Conservation (phyloP, 2,329 filamentous ascomycete species). For the Aschersonia sp. region DNA sequence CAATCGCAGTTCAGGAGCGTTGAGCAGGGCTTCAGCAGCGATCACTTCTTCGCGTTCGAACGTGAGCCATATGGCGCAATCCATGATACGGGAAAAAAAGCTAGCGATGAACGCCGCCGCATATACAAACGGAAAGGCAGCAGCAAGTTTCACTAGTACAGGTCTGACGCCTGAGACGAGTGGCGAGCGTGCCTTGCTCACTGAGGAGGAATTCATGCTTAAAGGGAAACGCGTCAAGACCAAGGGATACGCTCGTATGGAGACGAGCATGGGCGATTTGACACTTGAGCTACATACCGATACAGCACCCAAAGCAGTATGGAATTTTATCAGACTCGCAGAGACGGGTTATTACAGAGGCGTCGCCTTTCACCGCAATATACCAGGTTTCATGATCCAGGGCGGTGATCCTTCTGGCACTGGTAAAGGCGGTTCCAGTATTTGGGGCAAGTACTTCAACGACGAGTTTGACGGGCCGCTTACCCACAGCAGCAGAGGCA, state of each 20-base stretch:
- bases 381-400: constrained; percentile 95
- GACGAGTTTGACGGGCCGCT: constrained; percentile 87
- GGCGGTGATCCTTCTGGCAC: constrained; percentile 90
- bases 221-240: constrained; percentile 77
- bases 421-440: constrained; percentile 73
- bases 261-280: constrained; percentile 71
- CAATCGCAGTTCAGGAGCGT: constrained; percentile 34
- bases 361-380: constrained; percentile 82
- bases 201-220: constrained; percentile 94
- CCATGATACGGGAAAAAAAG: constrained; percentile 38
- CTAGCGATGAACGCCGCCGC: constrained; percentile 71
- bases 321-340: constrained; percentile 85
- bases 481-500: constrained; percentile 67
- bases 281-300: constrained; percentile 87
- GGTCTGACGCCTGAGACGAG: constrained; percentile 86
- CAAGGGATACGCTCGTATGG: constrained; percentile 82
- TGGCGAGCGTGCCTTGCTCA: constrained; percentile 69
- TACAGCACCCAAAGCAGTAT: constrained; percentile 81
- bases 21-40: constrained; percentile 19
- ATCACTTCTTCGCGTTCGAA: constrained; percentile 1
- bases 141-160: constrained; percentile 89
- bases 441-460: constrained; percentile 89
- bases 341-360: constrained; percentile 82
- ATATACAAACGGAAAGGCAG: constrained; percentile 81
- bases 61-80: constrained; percentile 5